Conservation (phyloP, 1,139 yeast species). For the Blastobotrys aristatus region DNA sequence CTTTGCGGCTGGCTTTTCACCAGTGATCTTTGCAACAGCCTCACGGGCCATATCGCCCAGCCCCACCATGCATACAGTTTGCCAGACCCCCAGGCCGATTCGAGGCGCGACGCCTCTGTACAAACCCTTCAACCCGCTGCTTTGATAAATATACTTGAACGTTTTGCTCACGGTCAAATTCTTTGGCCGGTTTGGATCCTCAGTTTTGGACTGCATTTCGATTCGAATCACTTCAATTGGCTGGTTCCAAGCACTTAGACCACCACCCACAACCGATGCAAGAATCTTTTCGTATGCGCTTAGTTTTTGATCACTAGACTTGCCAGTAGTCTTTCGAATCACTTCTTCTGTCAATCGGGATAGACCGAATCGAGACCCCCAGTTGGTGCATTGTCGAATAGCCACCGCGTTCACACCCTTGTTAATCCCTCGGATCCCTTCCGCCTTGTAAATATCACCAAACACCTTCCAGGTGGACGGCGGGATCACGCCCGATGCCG, state of each 20-base stretch:
- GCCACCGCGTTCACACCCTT: constrained; percentile 99
- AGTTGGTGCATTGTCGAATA: constrained; percentile 94
- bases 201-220: constrained; percentile 93
- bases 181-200: constrained; percentile 92
- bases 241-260: constrained; percentile 97
- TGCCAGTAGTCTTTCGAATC: constrained; percentile 60
- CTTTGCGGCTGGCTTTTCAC: constrained; percentile 47
- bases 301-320: constrained; percentile 55
- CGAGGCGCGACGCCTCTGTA: constrained; percentile 97
- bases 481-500: constrained; percentile 59
- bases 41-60: constrained; percentile 88
- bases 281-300: constrained; percentile 72
- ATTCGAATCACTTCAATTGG: constrained; percentile 97
- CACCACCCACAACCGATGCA: constrained; percentile 94
- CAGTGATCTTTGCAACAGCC: constrained; percentile 53
- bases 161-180: constrained; percentile 79
- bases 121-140: constrained; percentile 83
- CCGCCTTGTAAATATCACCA: constrained; percentile 71
- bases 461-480: constrained; percentile 84
- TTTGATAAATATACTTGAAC: constrained; percentile 71
- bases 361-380: constrained; percentile 97
- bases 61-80: constrained; percentile 98
- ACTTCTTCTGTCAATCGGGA: constrained; percentile 86
- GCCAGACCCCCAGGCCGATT: constrained; percentile 96
- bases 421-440: constrained; percentile 91